Conservation (phyloP, 129 eudicot genomes). For the Helichrysum umbraculigerum region DNA sequence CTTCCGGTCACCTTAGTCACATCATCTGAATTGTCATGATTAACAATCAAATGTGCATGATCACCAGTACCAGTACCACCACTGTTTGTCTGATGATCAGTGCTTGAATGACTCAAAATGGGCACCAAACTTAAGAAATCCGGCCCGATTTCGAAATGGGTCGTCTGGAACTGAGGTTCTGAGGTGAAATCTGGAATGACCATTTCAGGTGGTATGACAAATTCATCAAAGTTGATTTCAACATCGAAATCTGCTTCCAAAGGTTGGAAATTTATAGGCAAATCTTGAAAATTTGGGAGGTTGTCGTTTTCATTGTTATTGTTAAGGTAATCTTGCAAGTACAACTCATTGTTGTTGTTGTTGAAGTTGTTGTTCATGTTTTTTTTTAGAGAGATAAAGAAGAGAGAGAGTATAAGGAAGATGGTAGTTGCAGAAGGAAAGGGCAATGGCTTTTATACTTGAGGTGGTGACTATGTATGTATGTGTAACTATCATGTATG, state of each 20-base stretch:
- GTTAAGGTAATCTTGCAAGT: neutral
- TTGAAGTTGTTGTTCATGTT: slow-evolving; percentile 20
- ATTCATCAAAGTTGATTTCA: slow-evolving; percentile 41
- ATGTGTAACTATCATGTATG: no score
- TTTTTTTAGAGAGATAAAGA: slow-evolving; percentile 8
- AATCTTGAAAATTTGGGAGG: slow-evolving; percentile 4
- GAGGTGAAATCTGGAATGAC: slow-evolving; percentile 37
- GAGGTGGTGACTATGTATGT: slow-evolving; percentile 9
- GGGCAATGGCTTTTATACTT: slow-evolving; percentile 19
- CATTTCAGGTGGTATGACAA: slow-evolving; percentile 44
- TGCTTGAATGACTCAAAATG: slow-evolving; percentile 43
- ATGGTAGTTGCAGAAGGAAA: slow-evolving; percentile 23
- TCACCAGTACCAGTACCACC: neutral
- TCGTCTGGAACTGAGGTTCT: slow-evolving; percentile 34
- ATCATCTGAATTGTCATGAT: slow-evolving; percentile 58
- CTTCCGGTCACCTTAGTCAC: slow-evolving; percentile 22
- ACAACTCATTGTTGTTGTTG: slow-evolving; percentile 14
- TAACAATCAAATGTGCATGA: slow-evolving; percentile 35
- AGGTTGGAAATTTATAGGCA: slow-evolving; percentile 39
- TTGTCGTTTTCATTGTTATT: slow-evolving; percentile 23
- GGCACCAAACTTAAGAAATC: slow-evolving; percentile 52
- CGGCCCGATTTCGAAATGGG: slow-evolving; percentile 40
- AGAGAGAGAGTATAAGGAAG: slow-evolving; percentile 5
- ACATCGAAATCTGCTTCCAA: slow-evolving; percentile 37
- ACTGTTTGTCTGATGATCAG: slow-evolving; percentile 4